Percentiles rank a stretch among this genome's conserved stretches.
Evolutionary conservation across 169 alveolate species (phyloP).

Genomic region (Plasmodium reichenowi): DNA sequence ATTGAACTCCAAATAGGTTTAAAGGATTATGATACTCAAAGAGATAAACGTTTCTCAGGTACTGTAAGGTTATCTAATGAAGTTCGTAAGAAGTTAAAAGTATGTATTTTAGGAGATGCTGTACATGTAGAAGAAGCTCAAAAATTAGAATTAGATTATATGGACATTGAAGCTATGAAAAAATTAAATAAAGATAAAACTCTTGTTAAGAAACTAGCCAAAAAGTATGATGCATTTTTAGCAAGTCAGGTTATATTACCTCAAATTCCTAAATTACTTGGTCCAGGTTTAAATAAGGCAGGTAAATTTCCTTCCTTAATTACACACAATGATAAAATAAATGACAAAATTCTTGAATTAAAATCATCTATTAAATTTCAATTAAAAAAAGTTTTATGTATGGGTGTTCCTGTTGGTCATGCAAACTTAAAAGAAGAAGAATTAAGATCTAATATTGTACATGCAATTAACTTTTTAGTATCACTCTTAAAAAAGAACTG

Average conservation of each 20-base stretch:
- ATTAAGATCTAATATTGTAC: slow-evolving; percentile 96
- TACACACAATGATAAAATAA: slow-evolving; percentile 96
- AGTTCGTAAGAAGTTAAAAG: slow-evolving; percentile 96
- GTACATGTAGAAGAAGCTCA: slow-evolving; percentile 99
- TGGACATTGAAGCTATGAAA: slow-evolving; percentile 98
- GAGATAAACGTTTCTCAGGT: slow-evolving; percentile 99
- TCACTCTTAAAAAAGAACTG: slow-evolving; percentile 99
- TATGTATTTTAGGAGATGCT: slow-evolving; percentile 99
- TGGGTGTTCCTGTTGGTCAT: slow-evolving; percentile 99
- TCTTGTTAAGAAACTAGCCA: slow-evolving; percentile 97
- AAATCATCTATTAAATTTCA: slow-evolving; percentile 94
- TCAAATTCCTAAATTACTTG: slow-evolving; percentile 98
- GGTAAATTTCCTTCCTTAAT: slow-evolving; percentile 99
- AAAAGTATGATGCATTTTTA: slow-evolving; percentile 96
- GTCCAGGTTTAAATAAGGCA: slow-evolving; percentile 99
- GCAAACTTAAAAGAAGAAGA: slow-evolving; percentile 98
- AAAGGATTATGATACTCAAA: slow-evolving; percentile 99
- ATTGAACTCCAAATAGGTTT: slow-evolving; percentile 99
- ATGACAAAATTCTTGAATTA: slow-evolving; percentile 97
- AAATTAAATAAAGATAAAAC: slow-evolving; percentile 99
- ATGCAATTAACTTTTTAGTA: slow-evolving; percentile 98
- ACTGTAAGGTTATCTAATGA: slow-evolving; percentile 97
- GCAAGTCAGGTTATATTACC: slow-evolving; percentile 99
- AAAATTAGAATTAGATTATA: slow-evolving; percentile 95
- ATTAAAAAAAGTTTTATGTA: slow-evolving; percentile 96